A percentile compares a stretch with the other conserved stretches of the same genome.
Evolutionary conservation across 352 stramenopile species (phyloP).

Genomic region (Aphanomyces cochlioides): DNA sequence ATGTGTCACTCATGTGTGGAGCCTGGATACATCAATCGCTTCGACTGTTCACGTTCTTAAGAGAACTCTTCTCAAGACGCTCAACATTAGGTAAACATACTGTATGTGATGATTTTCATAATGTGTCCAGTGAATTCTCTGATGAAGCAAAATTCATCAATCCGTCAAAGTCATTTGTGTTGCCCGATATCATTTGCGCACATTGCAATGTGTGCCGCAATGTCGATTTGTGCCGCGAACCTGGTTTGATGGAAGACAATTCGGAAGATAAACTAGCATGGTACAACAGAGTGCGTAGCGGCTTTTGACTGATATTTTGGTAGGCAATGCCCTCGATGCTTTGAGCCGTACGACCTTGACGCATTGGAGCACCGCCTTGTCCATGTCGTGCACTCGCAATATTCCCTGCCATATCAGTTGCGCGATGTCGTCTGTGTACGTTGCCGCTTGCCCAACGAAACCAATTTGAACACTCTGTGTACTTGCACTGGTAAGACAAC

Average conservation of each 20-base stretch:
- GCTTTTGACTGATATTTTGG: not conserved
- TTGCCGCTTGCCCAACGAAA: slow-evolving; percentile 64
- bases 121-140: slow-evolving; percentile 46
- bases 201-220: slow-evolving; percentile 94
- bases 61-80: slow-evolving; percentile 85
- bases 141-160: slow-evolving; percentile 90
- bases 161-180: slow-evolving; percentile 91
- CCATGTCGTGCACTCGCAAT: slow-evolving; percentile 79
- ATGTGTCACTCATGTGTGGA: slow-evolving; percentile 89
- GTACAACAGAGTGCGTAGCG: not conserved
- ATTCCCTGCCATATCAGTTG: slow-evolving; percentile 89
- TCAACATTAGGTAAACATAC: slow-evolving; percentile 43
- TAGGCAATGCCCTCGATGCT: slow-evolving; percentile 93
- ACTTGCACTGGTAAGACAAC: slow-evolving; percentile 57
- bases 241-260: slow-evolving; percentile 83
- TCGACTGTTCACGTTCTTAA: slow-evolving; percentile 88
- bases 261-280: slow-evolving; percentile 7
- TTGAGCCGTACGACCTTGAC: slow-evolving; percentile 84
- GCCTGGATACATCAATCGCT: slow-evolving; percentile 89
- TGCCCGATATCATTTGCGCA: slow-evolving; percentile 96
- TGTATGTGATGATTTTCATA: not conserved
- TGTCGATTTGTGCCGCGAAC: slow-evolving; percentile 96
- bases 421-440: slow-evolving; percentile 86
- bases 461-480: slow-evolving; percentile 79
- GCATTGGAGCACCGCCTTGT: slow-evolving; percentile 90